Percentiles rank a stretch among this genome's conserved stretches.
Conservation (phyloP, 1,139 yeast species). For the Blastobotrys capitulatus region DNA sequence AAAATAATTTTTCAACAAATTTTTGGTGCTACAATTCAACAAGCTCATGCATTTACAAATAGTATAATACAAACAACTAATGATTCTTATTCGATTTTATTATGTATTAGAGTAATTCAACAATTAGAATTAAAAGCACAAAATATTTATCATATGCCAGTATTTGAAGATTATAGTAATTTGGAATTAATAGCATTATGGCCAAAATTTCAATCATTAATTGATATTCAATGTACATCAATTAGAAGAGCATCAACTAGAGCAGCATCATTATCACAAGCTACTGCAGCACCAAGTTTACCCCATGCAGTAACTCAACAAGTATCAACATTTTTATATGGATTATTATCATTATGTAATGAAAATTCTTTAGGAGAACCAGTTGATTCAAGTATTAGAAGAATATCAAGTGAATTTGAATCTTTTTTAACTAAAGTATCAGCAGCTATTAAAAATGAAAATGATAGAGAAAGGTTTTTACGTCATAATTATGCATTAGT, state of each 20-base stretch:
- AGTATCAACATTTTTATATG: conserved; percentile 69
- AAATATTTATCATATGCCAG: conserved; percentile 55
- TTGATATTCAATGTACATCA: conserved; percentile 72
- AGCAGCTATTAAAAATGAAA: conserved; percentile 37
- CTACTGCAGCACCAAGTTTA: conserved; percentile 33
- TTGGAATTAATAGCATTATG: conserved; percentile 61
- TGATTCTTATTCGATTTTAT: conserved; percentile 73
- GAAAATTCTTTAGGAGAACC: conserved; percentile 51
- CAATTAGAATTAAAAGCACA: conserved; percentile 58
- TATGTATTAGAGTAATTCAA: conserved; percentile 72
- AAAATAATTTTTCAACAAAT: conserved; percentile 42
- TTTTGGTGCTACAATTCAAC: conserved; percentile 44
- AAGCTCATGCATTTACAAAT: conserved; percentile 46
- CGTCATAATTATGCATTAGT: conserved; percentile 61
- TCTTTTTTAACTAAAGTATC: conserved; percentile 61
- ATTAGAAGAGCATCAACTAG: conserved; percentile 42
- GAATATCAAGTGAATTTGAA: conserved; percentile 78
- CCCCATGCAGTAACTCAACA: conserved; percentile 76
- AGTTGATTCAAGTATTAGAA: conserved; percentile 56
- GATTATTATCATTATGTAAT: conserved; percentile 52
- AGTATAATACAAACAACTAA: conserved; percentile 44
- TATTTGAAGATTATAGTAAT: conserved; percentile 68
- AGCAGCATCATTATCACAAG: conserved; percentile 25
- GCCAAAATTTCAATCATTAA: conserved; percentile 77
- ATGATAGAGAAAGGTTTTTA: conserved; percentile 63